Evolutionary conservation across 2,329 filamentous ascomycete genomes (phyloP).

Genomic region (Phyllosticta ampelicida): DNA sequence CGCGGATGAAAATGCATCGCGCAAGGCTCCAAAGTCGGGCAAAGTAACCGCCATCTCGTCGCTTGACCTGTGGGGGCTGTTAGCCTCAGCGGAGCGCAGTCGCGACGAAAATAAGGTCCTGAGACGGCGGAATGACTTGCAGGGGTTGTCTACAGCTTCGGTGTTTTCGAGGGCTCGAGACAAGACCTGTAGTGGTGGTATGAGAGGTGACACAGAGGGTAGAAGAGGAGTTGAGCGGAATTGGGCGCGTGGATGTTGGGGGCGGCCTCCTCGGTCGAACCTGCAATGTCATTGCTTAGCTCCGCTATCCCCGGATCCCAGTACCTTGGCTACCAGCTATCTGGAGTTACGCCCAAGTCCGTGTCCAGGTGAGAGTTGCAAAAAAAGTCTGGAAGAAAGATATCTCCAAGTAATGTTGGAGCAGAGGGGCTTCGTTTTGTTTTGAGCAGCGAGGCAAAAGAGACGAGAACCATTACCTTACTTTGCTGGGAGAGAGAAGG

Average conservation of each 20-base stretch:
- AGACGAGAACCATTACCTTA: too few species aligned
- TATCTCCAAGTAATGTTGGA: too few species aligned
- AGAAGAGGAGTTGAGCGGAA: neutral
- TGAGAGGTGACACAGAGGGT: neutral
- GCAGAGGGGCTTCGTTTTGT: too few species aligned
- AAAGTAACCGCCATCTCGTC: neutral
- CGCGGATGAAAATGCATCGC: conserved; percentile 1
- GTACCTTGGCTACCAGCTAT: neutral
- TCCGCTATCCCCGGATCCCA: neutral
- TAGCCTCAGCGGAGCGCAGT: neutral
- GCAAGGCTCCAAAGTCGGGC: neutral
- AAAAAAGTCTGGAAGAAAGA: too few species aligned
- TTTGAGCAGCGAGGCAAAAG: too few species aligned
- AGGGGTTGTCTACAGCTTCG: neutral
- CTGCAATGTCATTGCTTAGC: neutral
- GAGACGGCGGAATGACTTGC: neutral
- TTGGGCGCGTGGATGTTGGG: neutral
- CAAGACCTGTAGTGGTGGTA: neutral
- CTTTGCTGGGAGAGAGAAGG: too few species aligned
- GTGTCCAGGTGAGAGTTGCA: neutral
- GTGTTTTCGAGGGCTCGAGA: neutral
- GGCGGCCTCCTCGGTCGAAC: neutral
- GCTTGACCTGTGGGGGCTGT: neutral
- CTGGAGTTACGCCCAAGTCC: neutral
- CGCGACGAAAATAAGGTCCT: neutral